These are phyloP conservation scores for Fragosphaeria purpurea DNA, from an alignment of 2,329 filamentous ascomycete species.

Conservation along the genomic window DNA sequence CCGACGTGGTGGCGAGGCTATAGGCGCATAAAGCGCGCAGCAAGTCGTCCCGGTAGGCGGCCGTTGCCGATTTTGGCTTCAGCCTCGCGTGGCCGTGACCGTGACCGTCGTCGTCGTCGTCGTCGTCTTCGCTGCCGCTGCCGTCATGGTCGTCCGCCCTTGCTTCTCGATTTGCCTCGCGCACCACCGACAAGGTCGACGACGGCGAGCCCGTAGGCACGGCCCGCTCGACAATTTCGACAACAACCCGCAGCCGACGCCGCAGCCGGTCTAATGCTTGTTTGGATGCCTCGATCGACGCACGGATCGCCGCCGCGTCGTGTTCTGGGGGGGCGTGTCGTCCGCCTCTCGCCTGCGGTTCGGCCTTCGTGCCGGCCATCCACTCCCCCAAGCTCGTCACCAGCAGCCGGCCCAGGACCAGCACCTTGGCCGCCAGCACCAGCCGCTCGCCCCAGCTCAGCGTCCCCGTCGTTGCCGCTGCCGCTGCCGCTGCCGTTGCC, in stretches of 20 bases:
- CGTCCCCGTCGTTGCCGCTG: constrained; percentile 14
- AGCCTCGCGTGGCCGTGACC: not conserved
- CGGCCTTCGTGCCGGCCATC: not conserved
- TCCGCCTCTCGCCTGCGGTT: not conserved
- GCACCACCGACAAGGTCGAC: not conserved
- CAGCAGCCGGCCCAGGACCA: constrained; percentile 67
- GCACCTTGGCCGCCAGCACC: constrained; percentile 55
- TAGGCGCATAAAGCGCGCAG: constrained; percentile 72
- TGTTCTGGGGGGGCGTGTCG: not conserved
- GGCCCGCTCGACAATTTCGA: constrained; percentile 39
- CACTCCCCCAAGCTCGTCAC: constrained; percentile 55
- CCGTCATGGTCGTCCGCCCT: not conserved
- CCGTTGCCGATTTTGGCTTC: not conserved
- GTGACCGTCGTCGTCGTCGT: not conserved
- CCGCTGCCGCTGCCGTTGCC: not conserved
- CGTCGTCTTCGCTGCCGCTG: not conserved
- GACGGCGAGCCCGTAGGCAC: constrained; percentile 1
- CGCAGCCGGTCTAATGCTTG: constrained; percentile 54
- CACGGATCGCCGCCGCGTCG: constrained; percentile 22
- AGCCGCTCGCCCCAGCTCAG: constrained; percentile 36
- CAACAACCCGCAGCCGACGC: constrained; percentile 53
- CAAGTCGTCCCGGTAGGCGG: constrained; percentile 35
- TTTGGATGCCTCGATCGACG: constrained; percentile 48
- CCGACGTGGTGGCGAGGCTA: constrained; percentile 70
- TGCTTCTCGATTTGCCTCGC: not conserved